A percentile compares a stretch with the other conserved stretches of the same genome.
Evolutionary conservation across 2,329 filamentous ascomycete genomes (phyloP).

Genomic region (Phialemonium atrogriseum): DNA sequence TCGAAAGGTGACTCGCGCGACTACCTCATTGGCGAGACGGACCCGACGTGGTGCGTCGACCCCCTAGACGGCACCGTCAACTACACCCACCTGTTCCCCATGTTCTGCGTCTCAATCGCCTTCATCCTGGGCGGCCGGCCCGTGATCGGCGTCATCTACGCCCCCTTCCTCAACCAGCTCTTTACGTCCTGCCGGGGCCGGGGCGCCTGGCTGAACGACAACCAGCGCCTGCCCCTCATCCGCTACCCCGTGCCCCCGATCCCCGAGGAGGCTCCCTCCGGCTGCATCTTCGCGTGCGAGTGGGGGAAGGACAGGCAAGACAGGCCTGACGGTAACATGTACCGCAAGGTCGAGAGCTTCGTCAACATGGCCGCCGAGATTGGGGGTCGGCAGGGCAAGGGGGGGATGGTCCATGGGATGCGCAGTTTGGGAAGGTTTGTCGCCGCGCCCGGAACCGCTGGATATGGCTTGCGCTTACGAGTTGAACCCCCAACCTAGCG

Average conservation of each 20-base stretch:
- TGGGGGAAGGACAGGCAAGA: constrained; percentile 74
- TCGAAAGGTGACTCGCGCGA: constrained; percentile 57
- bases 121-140: constrained; percentile 53
- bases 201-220: constrained; percentile 63
- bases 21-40: constrained; percentile 52
- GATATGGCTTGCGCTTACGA: not conserved
- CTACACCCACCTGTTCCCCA: constrained; percentile 72
- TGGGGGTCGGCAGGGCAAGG: constrained; percentile 53
- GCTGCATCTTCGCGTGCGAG: constrained; percentile 67
- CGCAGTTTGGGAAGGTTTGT: constrained; percentile 54
- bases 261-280: constrained; percentile 54
- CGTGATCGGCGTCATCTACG: constrained; percentile 63
- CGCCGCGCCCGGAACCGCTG: no score
- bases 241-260: constrained; percentile 54
- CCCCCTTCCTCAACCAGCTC: constrained; percentile 59
- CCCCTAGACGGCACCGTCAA: constrained; percentile 75
- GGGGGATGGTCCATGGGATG: constrained; percentile 73
- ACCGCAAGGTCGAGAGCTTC: constrained; percentile 66
- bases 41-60: constrained; percentile 69
- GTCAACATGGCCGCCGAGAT: constrained; percentile 65
- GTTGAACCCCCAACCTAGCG: constrained; percentile 30
- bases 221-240: constrained; percentile 53
- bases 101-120: constrained; percentile 74
- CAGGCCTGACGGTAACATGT: constrained; percentile 56
- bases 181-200: constrained; percentile 59